Conservation (phyloP, 257 asterid genomes). For the Rhazya stricta region DNA sequence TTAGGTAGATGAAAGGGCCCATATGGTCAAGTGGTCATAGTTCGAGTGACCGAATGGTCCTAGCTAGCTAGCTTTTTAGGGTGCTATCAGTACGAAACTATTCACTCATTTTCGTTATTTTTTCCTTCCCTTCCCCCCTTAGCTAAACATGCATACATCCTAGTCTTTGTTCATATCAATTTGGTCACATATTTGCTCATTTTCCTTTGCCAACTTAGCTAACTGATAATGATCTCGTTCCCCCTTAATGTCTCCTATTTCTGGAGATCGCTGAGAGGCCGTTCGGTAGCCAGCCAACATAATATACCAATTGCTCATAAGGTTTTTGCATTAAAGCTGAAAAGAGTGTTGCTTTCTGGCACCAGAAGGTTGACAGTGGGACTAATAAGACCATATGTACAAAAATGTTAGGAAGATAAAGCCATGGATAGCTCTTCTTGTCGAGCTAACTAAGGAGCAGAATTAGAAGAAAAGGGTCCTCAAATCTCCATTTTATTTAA, state of each 20-base stretch:
- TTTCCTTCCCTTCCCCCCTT: too few species aligned
- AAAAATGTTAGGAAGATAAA: neutral
- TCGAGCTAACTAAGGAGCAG: neutral
- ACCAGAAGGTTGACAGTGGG: neutral
- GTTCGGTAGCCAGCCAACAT: too few species aligned
- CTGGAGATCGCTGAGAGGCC: neutral
- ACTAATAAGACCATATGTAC: neutral
- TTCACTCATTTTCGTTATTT: neutral
- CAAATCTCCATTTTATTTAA: neutral
- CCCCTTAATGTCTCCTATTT: neutral
- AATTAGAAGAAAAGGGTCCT: slow-evolving; percentile 5
- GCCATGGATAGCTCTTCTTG: neutral
- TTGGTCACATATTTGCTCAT: neutral
- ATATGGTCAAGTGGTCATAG: neutral
- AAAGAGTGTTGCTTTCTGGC: neutral
- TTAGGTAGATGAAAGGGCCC: slow-evolving; percentile 3
- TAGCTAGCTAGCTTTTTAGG: neutral
- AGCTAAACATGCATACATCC: too few species aligned
- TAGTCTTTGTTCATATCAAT: too few species aligned
- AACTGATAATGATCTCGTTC: too few species aligned
- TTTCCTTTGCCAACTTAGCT: too few species aligned
- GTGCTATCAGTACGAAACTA: neutral
- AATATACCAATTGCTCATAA: too few species aligned
- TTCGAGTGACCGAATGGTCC: neutral
- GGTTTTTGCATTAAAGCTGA: neutral